Percentiles rank a stretch among this genome's conserved stretches.
Evolutionary conservation across 2,329 filamentous ascomycete species (phyloP).

Genomic region (Colletotrichum cuscutae): DNA sequence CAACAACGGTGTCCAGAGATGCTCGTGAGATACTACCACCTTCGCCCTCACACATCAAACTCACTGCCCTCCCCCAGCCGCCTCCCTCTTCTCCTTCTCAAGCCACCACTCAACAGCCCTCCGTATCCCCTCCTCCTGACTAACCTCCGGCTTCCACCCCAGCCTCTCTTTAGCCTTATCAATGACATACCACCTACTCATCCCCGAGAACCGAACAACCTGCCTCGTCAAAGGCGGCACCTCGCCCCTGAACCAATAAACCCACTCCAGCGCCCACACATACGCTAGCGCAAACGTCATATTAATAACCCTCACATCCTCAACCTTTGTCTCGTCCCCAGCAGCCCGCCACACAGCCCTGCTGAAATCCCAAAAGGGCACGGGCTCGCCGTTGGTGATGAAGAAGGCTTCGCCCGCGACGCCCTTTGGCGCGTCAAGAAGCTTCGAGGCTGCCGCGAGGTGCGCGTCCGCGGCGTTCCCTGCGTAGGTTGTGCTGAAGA

Average conservation of each 20-base stretch:
- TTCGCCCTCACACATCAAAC: background rate
- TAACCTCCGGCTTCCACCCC: conserved; percentile 42
- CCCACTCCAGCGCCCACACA: conserved; percentile 39
- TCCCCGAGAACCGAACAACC: conserved; percentile 42
- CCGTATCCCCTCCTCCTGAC: conserved; percentile 42
- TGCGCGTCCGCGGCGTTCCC: conserved; percentile 73
- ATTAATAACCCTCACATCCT: conserved; percentile 20
- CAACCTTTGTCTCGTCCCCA: conserved; percentile 16
- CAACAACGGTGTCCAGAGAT: too few relatives aligned
- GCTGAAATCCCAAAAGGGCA: conserved; percentile 72
- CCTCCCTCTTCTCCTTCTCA: conserved; percentile 25
- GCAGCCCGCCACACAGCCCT: conserved; percentile 60
- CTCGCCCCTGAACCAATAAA: conserved; percentile 39
- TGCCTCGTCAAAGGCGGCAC: conserved; percentile 41
- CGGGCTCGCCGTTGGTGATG: conserved; percentile 70
- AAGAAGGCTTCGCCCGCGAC: conserved; percentile 72
- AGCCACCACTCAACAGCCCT: conserved; percentile 39
- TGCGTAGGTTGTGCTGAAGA: conserved; percentile 75
- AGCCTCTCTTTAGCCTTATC: conserved; percentile 45
- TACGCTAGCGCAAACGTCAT: conserved; percentile 8
- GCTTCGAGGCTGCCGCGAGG: conserved; percentile 66
- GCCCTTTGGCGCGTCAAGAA: conserved; percentile 57
- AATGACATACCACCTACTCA: conserved; percentile 45
- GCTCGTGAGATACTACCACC: too few relatives aligned
- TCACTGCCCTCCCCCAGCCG: background rate